Percentiles rank a stretch among this genome's conserved stretches.
Evolutionary conservation across 2,329 filamentous ascomycete species (phyloP).

Genomic region (Coniochaeta sp.): DNA sequence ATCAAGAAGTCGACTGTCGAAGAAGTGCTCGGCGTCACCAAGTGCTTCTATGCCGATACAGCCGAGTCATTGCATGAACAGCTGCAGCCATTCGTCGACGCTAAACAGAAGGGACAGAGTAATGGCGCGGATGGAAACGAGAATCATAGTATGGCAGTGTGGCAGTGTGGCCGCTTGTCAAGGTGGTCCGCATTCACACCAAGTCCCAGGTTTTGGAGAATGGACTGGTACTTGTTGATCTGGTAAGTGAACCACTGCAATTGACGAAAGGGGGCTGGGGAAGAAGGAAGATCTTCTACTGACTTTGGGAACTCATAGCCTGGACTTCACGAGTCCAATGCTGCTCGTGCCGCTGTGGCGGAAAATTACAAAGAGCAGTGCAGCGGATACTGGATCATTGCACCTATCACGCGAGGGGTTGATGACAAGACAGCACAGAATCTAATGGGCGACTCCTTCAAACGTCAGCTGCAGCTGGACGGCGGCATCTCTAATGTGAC

Average conservation of each 20-base stretch:
- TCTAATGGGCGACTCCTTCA: constrained; percentile 47
- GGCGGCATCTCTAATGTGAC: constrained; percentile 41
- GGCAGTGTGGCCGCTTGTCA: not conserved
- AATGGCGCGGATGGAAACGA: no score
- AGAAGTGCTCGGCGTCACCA: not conserved
- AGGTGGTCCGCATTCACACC: not conserved
- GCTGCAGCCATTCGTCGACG: not conserved
- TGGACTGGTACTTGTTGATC: not conserved
- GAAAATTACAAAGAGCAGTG: constrained; percentile 51
- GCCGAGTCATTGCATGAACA: no score
- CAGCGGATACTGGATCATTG: constrained; percentile 50
- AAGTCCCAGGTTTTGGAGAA: not conserved
- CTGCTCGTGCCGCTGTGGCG: constrained; percentile 41
- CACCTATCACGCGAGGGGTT: constrained; percentile 51
- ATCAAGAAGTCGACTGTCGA: not conserved
- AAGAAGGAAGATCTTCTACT: no score
- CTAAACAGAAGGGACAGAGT: not conserved
- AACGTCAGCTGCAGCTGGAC: constrained; percentile 50
- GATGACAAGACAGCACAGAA: constrained; percentile 50
- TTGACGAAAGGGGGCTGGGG: no score
- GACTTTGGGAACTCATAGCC: no score
- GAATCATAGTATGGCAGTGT: no score
- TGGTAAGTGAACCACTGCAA: not conserved
- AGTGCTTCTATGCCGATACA: not conserved
- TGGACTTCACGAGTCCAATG: constrained; percentile 50